These are phyloP conservation scores for Harrya chromipes DNA, from an alignment of 768 basidiomycete genomes.

Conservation along the genomic window DNA sequence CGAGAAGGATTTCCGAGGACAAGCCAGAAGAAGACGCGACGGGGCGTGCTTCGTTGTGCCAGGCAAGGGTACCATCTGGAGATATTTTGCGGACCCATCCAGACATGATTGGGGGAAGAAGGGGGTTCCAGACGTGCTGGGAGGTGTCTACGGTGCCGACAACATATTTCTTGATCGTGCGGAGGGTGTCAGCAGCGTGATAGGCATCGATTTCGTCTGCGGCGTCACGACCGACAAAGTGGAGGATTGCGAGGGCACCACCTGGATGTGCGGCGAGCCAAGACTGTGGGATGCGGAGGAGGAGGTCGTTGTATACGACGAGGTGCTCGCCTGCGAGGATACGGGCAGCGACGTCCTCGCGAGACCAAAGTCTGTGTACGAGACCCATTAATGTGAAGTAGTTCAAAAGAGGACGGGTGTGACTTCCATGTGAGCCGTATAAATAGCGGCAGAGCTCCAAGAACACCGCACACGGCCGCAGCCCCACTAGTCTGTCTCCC, in stretches of 20 bases:
- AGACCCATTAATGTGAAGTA: slow-evolving; percentile 28
- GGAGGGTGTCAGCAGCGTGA: slow-evolving; percentile 51
- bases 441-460: slow-evolving; percentile 18
- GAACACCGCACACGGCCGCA: slow-evolving; percentile 1
- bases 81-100: slow-evolving; percentile 72
- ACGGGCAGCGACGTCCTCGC: slow-evolving; percentile 59
- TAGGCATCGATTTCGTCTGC: slow-evolving; percentile 93
- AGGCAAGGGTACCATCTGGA: slow-evolving; percentile 42
- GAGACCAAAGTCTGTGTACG: slow-evolving; percentile 36
- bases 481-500: slow-evolving; percentile 1
- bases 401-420: background rate
- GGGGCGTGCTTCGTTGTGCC: slow-evolving; percentile 62
- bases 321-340: slow-evolving; percentile 76
- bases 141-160: slow-evolving; percentile 64
- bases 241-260: slow-evolving; percentile 82
- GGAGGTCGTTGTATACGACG: slow-evolving; percentile 64
- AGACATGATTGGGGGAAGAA: slow-evolving; percentile 81
- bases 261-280: slow-evolving; percentile 94
- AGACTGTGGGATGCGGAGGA: slow-evolving; percentile 60
- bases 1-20: slow-evolving; percentile 62
- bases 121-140: slow-evolving; percentile 61
- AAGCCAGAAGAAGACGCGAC: slow-evolving; percentile 32
- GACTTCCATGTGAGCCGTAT: slow-evolving; percentile 14
- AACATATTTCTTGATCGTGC: slow-evolving; percentile 45
- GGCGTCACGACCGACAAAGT: slow-evolving; percentile 94